These are phyloP conservation scores for Thelonectria discophora DNA, from an alignment of 2,329 filamentous ascomycete genomes.

Conservation along the genomic window DNA sequence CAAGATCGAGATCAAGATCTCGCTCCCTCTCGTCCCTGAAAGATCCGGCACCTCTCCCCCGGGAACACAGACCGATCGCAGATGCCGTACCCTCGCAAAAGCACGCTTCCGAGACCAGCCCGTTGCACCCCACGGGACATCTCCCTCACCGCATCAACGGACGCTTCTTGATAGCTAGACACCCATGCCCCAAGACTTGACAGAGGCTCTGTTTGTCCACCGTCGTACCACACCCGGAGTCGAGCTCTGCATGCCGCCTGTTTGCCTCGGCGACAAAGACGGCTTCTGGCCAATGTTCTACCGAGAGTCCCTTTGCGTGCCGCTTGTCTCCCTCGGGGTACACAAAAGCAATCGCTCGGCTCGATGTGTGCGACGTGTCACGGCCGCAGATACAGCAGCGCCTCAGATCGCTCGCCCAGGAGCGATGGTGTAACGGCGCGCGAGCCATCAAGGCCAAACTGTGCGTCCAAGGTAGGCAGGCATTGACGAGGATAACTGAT, in stretches of 20 bases:
- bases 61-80: slow-evolving; percentile 14
- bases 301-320: slow-evolving; percentile 9
- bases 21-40: slow-evolving; percentile 17
- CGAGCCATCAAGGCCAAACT: slow-evolving; percentile 4
- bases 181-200: not conserved
- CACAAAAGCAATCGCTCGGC: slow-evolving; percentile 36
- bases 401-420: slow-evolving; percentile 34
- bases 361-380: slow-evolving; percentile 38
- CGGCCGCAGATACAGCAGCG: slow-evolving; percentile 30
- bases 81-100: slow-evolving; percentile 28
- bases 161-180: not conserved
- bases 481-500: slow-evolving; percentile 38
- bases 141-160: slow-evolving; percentile 31
- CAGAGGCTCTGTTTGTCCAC: not conserved
- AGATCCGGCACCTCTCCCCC: slow-evolving; percentile 34
- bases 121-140: not conserved
- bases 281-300: not conserved
- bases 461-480: slow-evolving; percentile 42
- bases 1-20: slow-evolving; percentile 21
- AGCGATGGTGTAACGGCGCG: slow-evolving; percentile 11
- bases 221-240: not conserved
- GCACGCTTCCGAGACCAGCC: slow-evolving; percentile 23
- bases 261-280: slow-evolving; percentile 6
- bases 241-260: slow-evolving; percentile 22
- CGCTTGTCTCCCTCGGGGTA: slow-evolving; percentile 20